These are phyloP conservation scores for Boletus patriciae DNA, from an alignment of 768 basidiomycete species.

Conservation along the genomic window DNA sequence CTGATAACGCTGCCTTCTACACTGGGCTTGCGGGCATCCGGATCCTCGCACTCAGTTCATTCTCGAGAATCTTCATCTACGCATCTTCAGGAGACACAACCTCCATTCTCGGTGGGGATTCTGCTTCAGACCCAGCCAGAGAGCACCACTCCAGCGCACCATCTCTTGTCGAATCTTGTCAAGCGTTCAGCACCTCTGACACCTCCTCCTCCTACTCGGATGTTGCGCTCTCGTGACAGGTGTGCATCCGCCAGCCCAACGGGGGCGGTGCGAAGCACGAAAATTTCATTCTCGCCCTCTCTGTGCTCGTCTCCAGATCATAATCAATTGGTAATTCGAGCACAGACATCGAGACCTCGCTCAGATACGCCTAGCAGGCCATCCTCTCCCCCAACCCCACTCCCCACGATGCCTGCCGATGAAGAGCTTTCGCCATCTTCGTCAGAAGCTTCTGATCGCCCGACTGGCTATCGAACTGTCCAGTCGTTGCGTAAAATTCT, in stretches of 20 bases:
- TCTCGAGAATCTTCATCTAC: constrained; percentile 3
- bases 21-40: constrained; percentile 54
- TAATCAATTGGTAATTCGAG: constrained; percentile 7
- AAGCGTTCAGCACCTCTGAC: constrained; percentile 34
- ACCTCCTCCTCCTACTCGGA: constrained; percentile 25
- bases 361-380: constrained; percentile 34
- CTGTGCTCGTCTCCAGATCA: constrained; percentile 14
- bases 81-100: constrained; percentile 1
- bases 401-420: constrained; percentile 54
- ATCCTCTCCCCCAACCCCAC: constrained; percentile 19
- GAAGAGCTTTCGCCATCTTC: constrained; percentile 56
- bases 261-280: constrained; percentile 26
- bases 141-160: constrained; percentile 56
- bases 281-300: constrained; percentile 12
- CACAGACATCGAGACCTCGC: constrained; percentile 21
- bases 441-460: constrained; percentile 52
- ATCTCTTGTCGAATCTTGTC: constrained; percentile 60
- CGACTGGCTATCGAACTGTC: constrained; percentile 59
- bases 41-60: constrained; percentile 27
- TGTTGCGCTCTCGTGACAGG: constrained; percentile 35
- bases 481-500: constrained; percentile 70
- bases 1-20: constrained; percentile 66
- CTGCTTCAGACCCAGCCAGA: constrained; percentile 41
- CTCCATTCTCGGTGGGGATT: background rate
- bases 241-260: constrained; percentile 35